Conservation (phyloP, 768 basidiomycete species). For the Amanita subjunquillea region DNA sequence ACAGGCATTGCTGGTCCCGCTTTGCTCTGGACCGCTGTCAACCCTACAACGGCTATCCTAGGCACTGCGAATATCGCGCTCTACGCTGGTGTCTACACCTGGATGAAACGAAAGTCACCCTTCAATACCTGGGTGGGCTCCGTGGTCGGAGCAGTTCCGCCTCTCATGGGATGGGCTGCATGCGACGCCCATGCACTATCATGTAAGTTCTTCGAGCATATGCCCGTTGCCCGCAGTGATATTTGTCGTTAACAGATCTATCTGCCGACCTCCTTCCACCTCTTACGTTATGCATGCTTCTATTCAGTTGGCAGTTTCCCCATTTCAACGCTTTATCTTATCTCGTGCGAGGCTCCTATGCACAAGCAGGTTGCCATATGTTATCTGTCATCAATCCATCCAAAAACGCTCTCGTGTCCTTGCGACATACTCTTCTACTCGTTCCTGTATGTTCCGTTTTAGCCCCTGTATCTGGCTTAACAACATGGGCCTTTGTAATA, state of each 20-base stretch:
- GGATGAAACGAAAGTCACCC: constrained; percentile 74
- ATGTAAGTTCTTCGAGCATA: constrained; percentile 50
- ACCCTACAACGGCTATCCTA: constrained; percentile 75
- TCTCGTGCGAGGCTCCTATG: constrained; percentile 79
- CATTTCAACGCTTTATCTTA: constrained; percentile 95
- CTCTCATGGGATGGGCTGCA: constrained; percentile 98
- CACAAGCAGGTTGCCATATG: constrained; percentile 92
- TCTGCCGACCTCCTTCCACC: constrained; percentile 79
- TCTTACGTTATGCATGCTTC: constrained; percentile 68
- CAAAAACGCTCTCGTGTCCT: constrained; percentile 76
- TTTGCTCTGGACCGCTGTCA: constrained; percentile 74
- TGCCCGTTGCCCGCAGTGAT: constrained; percentile 48
- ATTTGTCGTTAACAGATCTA: constrained; percentile 31
- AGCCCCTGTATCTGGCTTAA: constrained; percentile 82
- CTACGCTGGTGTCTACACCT: constrained; percentile 90
- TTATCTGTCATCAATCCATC: constrained; percentile 68
- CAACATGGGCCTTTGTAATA: constrained; percentile 83
- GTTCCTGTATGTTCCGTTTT: constrained; percentile 71
- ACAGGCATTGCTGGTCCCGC: constrained; percentile 75
- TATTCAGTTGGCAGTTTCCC: constrained; percentile 98
- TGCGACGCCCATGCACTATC: constrained; percentile 49
- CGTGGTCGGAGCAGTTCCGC: constrained; percentile 86
- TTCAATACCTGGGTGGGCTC: constrained; percentile 93
- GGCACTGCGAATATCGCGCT: constrained; percentile 79
- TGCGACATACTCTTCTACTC: constrained; percentile 74